Evolutionary conservation across 768 basidiomycete genomes (phyloP), one percentile per base, ranked within the genome.

Genomic region (Termitomyces titanicus): DNA sequence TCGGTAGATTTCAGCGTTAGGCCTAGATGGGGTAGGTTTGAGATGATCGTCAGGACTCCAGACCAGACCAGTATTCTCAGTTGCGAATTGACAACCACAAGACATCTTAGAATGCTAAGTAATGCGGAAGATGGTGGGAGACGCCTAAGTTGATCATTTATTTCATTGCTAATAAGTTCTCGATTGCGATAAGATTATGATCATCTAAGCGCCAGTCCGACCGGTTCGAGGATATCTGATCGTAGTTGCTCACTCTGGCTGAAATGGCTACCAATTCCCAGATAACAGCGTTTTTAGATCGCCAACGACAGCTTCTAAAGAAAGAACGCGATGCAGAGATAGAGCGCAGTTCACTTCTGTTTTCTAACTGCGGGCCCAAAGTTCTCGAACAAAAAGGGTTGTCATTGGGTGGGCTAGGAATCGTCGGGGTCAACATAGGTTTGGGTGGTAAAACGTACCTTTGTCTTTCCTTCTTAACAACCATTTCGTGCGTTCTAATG

Each of bases 401-500:
- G 10, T 86, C 92, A 0, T 68, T 97, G 1, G 81, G 80, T 27
- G 86, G 86, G 43, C 75, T 98, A 5, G 84, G 89, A 1, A 72
- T 92, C 1, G 77, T 81, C 1, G 77, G 79, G 24, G 77, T 94
- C n/a, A 85, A 81, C 48, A 79, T 97, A 17, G 96, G 95, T 3
- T 79, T 98, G 4, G 95, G 94, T 25, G 95, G 94, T 25, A 95
- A 94, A 75, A 94, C 86, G 94, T 96, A 68, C 66, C 70, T 45
- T 55, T 13, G 22, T 7, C n/a, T 34, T 31, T 29, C n/a, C 3
- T 29, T 53, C 42, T n/a, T n/a, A n/a, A 25, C 44, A 37, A n/a
- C 38, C 22, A 44, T 51, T 47, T 53, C 38, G 42, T 37, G 31
- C 37, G 43, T 52, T 59, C 59, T 58, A 65, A 73, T 51, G 18